Evolutionary conservation across 768 basidiomycete species (phyloP).

Genomic region (Antrodiella citrinella): DNA sequence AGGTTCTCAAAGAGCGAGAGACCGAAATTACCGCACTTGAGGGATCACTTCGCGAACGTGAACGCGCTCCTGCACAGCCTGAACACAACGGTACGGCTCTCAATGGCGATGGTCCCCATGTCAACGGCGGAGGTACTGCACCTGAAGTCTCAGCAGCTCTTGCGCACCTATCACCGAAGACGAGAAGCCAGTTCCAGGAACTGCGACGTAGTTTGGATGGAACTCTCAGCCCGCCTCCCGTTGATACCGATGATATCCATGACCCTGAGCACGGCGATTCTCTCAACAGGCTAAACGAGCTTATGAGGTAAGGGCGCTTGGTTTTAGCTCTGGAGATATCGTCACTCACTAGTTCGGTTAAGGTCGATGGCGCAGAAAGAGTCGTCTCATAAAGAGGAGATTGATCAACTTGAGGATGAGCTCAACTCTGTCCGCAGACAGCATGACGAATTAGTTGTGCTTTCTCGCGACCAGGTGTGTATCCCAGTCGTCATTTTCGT

Average conservation of each 20-base stretch:
- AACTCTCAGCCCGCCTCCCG: conserved; percentile 9
- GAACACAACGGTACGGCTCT: not conserved
- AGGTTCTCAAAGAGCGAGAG: conserved; percentile 85
- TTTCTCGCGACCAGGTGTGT: conserved; percentile 79
- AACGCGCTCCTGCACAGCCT: conserved; percentile 9
- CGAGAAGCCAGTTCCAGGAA: conserved; percentile 64
- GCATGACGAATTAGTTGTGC: conserved; percentile 71
- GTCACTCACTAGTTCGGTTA: conserved; percentile 9
- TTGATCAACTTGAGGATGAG: conserved; percentile 64
- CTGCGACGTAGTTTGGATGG: conserved; percentile 60
- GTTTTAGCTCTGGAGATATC: too few relatives aligned
- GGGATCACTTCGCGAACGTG: conserved; percentile 34
- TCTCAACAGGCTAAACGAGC: conserved; percentile 75
- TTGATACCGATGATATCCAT: conserved; percentile 9
- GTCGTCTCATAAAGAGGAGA: conserved; percentile 74
- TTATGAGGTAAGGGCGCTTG: conserved; percentile 91
- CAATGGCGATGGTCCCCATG: conserved; percentile 17
- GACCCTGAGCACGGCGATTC: conserved; percentile 54
- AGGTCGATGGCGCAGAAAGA: conserved; percentile 99
- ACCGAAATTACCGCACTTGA: conserved; percentile 82
- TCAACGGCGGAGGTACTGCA: conserved; percentile 5
- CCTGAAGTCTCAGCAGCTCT: conserved; percentile 8
- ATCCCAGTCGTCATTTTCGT: not conserved
- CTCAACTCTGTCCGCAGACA: conserved; percentile 65
- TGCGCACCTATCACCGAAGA: conserved; percentile 57